A percentile compares a stretch with the other conserved stretches of the same genome.
Conservation (phyloP, 148 eudicot genomes). For the Camellia sinensis region DNA sequence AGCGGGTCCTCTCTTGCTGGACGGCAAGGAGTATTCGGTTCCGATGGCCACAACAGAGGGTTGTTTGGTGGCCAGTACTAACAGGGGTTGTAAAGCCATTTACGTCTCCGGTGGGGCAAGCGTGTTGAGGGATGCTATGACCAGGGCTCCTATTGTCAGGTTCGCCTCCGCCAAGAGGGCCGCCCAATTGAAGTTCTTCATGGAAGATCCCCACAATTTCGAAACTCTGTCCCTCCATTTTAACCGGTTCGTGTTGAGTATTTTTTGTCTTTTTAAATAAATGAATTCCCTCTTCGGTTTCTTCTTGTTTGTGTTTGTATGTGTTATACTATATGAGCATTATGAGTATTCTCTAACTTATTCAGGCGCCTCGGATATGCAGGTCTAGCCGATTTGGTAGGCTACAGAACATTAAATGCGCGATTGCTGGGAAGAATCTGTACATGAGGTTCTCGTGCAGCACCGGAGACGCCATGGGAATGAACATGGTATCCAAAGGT, state of each 20-base stretch:
- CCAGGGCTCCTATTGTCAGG: conserved; percentile 85
- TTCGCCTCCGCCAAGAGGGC: conserved; percentile 69
- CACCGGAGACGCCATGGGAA: conserved; percentile 95
- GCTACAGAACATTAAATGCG: conserved; percentile 62
- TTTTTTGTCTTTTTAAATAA: neutral
- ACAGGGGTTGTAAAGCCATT: conserved; percentile 85
- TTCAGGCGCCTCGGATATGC: conserved; percentile 9
- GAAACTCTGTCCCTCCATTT: conserved; percentile 56
- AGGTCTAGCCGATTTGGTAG: conserved; percentile 85
- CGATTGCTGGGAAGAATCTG: conserved; percentile 76
- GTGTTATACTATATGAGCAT: too few species aligned
- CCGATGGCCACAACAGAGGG: conserved; percentile 97
- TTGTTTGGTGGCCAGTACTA: conserved; percentile 78
- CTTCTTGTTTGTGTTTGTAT: too few species aligned
- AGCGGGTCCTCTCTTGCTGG: conserved; percentile 73
- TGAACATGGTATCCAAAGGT: conserved; percentile 97
- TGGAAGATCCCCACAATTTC: conserved; percentile 69
- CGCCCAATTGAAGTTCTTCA: conserved; percentile 55
- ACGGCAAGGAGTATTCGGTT: conserved; percentile 61
- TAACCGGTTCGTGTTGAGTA: conserved; percentile 42
- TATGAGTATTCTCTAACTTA: too few species aligned
- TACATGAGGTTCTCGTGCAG: conserved; percentile 72
- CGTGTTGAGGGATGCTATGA: conserved; percentile 71
- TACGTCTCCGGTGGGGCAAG: conserved; percentile 65
- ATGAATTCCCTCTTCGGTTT: neutral